Conservation (phyloP, 805 yeast genomes). For the Debaryomyces maramus region DNA sequence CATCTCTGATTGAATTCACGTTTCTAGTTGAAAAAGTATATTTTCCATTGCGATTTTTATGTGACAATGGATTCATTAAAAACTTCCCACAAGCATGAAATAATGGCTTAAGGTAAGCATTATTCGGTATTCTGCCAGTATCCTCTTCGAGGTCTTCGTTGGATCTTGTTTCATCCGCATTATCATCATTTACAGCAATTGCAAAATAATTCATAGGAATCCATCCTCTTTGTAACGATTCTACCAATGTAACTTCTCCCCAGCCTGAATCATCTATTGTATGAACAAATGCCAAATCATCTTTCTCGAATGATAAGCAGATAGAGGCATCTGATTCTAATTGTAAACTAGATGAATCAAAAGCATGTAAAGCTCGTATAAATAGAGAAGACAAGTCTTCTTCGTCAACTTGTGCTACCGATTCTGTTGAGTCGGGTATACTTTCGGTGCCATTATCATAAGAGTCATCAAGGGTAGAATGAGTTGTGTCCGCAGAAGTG, state of each 20-base stretch:
- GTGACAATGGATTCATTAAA: slow-evolving; percentile 61
- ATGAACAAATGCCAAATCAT: slow-evolving; percentile 75
- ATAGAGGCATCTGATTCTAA: slow-evolving; percentile 67
- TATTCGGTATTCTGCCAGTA: slow-evolving; percentile 31
- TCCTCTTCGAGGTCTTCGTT: slow-evolving; percentile 35
- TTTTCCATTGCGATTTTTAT: slow-evolving; percentile 34
- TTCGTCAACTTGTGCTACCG: slow-evolving; percentile 24
- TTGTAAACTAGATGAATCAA: slow-evolving; percentile 58
- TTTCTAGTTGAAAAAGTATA: slow-evolving; percentile 57
- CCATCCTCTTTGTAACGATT: slow-evolving; percentile 72
- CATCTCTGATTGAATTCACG: slow-evolving; percentile 70
- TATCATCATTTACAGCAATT: slow-evolving; percentile 35
- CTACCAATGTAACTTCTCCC: slow-evolving; percentile 79
- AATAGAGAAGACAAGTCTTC: slow-evolving; percentile 53
- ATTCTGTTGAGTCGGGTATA: slow-evolving; percentile 6
- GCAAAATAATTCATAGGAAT: slow-evolving; percentile 81
- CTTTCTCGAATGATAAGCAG: slow-evolving; percentile 68
- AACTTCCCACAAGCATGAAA: slow-evolving; percentile 67
- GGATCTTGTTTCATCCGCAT: slow-evolving; percentile 16
- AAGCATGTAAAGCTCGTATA: slow-evolving; percentile 57
- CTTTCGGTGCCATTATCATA: slow-evolving; percentile 2
- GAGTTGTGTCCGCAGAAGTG: not conserved
- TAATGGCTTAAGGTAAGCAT: slow-evolving; percentile 54
- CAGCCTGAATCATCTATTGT: slow-evolving; percentile 80
- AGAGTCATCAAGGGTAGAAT: not conserved